A percentile compares a stretch with the other conserved stretches of the same genome.
These are phyloP conservation scores for Nowakowskiella sp. DNA, from an alignment of 192 early-diverging fungal species.

Conservation along the genomic window DNA sequence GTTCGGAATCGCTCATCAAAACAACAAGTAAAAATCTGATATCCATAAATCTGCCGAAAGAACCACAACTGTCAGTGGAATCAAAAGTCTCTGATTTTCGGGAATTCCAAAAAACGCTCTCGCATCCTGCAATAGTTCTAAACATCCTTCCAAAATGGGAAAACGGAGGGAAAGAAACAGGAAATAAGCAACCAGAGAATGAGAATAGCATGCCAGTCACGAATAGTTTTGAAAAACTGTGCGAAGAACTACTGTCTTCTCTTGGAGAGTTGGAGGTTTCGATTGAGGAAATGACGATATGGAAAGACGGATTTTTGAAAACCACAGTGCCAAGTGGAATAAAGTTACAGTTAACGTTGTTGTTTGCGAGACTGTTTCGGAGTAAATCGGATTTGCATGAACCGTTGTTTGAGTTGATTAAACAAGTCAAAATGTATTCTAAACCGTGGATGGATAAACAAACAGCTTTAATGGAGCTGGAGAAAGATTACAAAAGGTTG, in stretches of 20 bases:
- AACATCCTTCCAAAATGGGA: constrained; percentile 11
- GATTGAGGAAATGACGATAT: constrained; percentile 44
- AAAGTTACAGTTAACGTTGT: constrained; percentile 41
- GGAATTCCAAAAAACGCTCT: constrained; percentile 17
- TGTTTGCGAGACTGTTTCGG: constrained; percentile 41
- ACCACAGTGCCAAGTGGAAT: constrained; percentile 33
- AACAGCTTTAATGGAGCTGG: constrained; percentile 33
- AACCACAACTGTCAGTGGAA: not conserved
- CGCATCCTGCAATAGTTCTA: constrained; percentile 19
- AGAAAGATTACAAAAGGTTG: constrained; percentile 42
- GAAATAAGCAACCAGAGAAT: too few relatives aligned
- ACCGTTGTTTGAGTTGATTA: constrained; percentile 47
- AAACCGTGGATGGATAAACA: constrained; percentile 37
- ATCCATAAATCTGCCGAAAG: too few relatives aligned
- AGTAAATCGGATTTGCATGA: constrained; percentile 51
- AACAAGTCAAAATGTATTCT: constrained; percentile 41
- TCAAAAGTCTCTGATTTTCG: constrained; percentile 12
- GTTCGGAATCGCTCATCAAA: too few relatives aligned
- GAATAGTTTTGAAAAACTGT: constrained; percentile 37
- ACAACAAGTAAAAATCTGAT: too few relatives aligned
- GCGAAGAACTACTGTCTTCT: constrained; percentile 32
- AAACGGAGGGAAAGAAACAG: too few relatives aligned
- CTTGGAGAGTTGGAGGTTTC: constrained; percentile 41
- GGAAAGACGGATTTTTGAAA: constrained; percentile 47
- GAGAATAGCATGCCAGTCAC: too few relatives aligned